Conservation (phyloP, 2,329 filamentous ascomycete genomes). For the Penicillium sumatraense region DNA sequence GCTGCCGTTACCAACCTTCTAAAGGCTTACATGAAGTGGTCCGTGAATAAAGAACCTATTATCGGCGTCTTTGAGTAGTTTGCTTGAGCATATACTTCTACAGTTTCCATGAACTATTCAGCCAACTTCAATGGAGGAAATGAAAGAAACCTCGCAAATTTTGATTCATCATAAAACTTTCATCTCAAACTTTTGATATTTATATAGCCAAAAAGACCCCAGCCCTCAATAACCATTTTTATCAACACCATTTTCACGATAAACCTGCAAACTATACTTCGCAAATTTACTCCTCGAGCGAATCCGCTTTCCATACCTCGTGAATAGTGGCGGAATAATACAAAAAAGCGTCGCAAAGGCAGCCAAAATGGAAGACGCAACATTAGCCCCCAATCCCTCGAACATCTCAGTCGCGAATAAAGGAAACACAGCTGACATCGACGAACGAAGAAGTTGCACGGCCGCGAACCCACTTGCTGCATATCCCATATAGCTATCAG, state of each 20-base stretch:
- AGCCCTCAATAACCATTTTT: constrained; percentile 5
- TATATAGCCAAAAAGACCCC: too few relatives aligned
- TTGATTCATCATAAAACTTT: too few relatives aligned
- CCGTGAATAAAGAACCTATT: too few relatives aligned
- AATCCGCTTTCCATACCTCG: constrained; percentile 13
- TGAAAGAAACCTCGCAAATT: too few relatives aligned
- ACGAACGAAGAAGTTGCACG: constrained; percentile 8
- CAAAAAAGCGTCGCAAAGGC: constrained; percentile 21
- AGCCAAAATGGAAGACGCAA: constrained; percentile 16
- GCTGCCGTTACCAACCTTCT: too few relatives aligned
- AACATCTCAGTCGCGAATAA: constrained; percentile 18
- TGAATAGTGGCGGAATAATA: constrained; percentile 16
- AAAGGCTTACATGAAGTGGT: too few relatives aligned
- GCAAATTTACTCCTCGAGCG: constrained; percentile 20
- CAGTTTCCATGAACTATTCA: too few relatives aligned
- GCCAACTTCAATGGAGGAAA: too few relatives aligned
- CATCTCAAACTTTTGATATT: too few relatives aligned
- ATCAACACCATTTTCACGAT: constrained; percentile 6
- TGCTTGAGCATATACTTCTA: too few relatives aligned
- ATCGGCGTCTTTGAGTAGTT: too few relatives aligned
- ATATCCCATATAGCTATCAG: constrained; percentile 23
- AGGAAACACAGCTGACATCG: constrained; percentile 13
- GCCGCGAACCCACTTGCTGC: constrained; percentile 19
- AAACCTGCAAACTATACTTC: constrained; percentile 8
- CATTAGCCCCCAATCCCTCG: constrained; percentile 5